These are phyloP conservation scores for Diophrys sp. DNA, from an alignment of 73 alveolate species.

Conservation along the genomic window DNA sequence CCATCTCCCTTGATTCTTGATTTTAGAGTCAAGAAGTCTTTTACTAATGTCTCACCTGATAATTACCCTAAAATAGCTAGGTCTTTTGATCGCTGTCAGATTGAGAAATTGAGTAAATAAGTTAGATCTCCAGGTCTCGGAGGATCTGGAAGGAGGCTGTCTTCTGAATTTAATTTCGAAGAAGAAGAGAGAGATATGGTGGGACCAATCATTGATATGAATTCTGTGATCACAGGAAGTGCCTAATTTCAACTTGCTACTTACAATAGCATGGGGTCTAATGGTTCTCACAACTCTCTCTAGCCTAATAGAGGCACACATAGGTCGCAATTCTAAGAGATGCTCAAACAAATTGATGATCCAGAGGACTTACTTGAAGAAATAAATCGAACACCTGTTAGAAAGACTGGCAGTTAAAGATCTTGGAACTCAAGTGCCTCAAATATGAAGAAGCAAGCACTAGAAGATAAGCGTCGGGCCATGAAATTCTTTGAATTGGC, in stretches of 20 bases:
- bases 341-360: background rate
- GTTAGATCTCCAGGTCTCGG: no score
- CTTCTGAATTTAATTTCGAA: background rate
- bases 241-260: background rate
- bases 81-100: no score
- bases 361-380: background rate
- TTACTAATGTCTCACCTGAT: no score
- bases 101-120: no score
- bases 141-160: background rate
- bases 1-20: no score
- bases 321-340: background rate
- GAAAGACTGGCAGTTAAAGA: background rate
- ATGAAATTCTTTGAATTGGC: background rate
- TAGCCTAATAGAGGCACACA: no score
- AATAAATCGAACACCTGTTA: background rate
- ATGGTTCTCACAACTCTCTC: no score
- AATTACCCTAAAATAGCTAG: no score
- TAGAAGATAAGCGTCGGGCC: background rate
- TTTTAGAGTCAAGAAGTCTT: no score
- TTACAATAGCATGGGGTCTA: no score
- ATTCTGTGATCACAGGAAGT: background rate
- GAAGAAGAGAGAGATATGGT: conserved; percentile 1
- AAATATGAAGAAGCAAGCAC: background rate
- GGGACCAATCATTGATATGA: background rate
- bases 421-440: background rate